phyloP scores from a whole-genome alignment of 345 rosid species.

The Syzygium aromaticum region DNA sequence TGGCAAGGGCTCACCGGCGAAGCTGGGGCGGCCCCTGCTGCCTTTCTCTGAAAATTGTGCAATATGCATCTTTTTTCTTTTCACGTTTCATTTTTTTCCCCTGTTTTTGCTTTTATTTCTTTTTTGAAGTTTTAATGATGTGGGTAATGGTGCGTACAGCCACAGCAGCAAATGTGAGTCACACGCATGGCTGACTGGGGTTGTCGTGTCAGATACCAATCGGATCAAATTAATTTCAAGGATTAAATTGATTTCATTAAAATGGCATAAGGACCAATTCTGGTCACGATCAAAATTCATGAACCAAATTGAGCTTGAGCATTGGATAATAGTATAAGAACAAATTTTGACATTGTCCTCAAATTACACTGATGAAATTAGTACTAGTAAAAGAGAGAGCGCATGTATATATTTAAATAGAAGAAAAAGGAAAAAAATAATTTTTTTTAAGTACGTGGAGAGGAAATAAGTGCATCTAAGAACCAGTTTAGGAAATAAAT shows the following conservation, averaged over 20 bases:
- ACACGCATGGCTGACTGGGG: not conserved
- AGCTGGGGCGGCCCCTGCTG: not conserved
- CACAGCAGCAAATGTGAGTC: not conserved
- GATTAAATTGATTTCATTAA: not conserved
- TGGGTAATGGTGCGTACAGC: not conserved
- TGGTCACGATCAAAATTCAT: not conserved
- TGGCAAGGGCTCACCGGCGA: not conserved
- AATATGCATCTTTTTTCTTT: not conserved
- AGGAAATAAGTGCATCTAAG: no score
- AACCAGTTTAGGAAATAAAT: no score
- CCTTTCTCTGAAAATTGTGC: not conserved
- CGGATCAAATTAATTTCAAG: not conserved
- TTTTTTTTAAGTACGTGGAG: no score
- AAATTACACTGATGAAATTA: not conserved
- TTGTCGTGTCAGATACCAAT: not conserved
- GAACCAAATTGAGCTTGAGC: not conserved
- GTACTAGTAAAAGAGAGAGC: not conserved
- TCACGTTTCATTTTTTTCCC: not conserved
- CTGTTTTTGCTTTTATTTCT: not conserved
- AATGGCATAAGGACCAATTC: not conserved
- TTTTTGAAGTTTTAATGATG: not conserved
- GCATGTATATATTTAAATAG: not conserved
- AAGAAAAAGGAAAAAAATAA: no score
- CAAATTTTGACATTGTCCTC: not conserved
- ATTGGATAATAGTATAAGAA: not conserved